Evolutionary conservation across 2,329 filamentous ascomycete species (phyloP).

Genomic region (Exophiala bonariae): DNA sequence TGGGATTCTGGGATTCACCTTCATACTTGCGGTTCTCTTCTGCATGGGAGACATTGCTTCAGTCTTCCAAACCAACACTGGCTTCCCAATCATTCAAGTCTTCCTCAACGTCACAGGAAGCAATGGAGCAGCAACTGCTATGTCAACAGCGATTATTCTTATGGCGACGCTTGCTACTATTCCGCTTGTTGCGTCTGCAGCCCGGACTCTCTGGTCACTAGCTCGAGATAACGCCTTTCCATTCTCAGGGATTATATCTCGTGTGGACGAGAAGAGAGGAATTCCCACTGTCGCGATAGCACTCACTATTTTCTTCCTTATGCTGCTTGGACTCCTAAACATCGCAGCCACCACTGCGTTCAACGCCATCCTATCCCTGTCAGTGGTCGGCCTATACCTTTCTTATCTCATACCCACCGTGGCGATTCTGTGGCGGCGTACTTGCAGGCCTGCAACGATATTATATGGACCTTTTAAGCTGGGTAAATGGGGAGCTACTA

Average conservation of each 20-base stretch:
- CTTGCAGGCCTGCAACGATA: too few relatives aligned
- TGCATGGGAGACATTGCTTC: constrained; percentile 36
- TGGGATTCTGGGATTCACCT: constrained; percentile 36
- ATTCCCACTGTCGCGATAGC: constrained; percentile 33
- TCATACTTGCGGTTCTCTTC: constrained; percentile 40
- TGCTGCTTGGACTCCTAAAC: constrained; percentile 29
- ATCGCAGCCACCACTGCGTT: constrained; percentile 44
- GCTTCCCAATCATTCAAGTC: constrained; percentile 45
- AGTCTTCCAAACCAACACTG: constrained; percentile 30
- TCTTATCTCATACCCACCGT: constrained; percentile 54
- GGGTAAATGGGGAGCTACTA: too few relatives aligned
- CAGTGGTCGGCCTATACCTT: constrained; percentile 50
- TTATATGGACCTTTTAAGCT: too few relatives aligned
- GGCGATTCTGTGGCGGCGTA: too few relatives aligned
- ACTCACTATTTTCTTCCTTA: constrained; percentile 15
- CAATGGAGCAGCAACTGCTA: constrained; percentile 44
- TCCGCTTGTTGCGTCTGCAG: constrained; percentile 34
- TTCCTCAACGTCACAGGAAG: constrained; percentile 49
- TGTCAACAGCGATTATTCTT: constrained; percentile 36
- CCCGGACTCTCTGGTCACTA: constrained; percentile 45
- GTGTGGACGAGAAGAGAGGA: constrained; percentile 49
- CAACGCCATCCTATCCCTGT: constrained; percentile 55
- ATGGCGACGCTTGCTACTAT: constrained; percentile 34
- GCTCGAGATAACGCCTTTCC: constrained; percentile 46
- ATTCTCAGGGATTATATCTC: constrained; percentile 31